Base-by-base conservation (phyloP, 2,329 filamentous ascomycete species). In the Sarocladium strictum region DNA sequence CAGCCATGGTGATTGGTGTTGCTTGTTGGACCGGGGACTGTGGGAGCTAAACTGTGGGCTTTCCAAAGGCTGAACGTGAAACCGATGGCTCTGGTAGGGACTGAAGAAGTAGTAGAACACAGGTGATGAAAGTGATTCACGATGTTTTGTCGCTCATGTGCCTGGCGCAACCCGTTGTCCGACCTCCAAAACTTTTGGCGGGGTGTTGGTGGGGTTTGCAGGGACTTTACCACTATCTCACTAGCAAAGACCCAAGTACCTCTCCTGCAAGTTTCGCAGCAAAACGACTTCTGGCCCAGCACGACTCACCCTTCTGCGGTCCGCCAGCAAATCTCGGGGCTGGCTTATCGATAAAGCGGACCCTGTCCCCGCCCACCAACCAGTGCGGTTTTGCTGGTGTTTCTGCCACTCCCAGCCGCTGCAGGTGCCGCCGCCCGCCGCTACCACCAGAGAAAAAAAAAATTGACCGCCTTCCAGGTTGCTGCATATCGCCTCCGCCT, bases 1-100 rank as follows among this genome's bases (percentile, higher is more conserved):
- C 64, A 54, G 68, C 57, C 55, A 73, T 61, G 74, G 77, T 78
- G 54, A 57, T 67, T 12, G 50, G 53, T 40, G 32, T 41, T 2
- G 52, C 7, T 26, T 54, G 12, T 38, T 38, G 6, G 29, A 12
- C 7, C 12, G 12, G 29, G 29, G n/a, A n/a, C n/a, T n/a, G n/a
- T n/a, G n/a, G n/a, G n/a, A n/a, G n/a, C n/a, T n/a, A n/a, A n/a
- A n/a, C n/a, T n/a, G n/a, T n/a, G n/a, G n/a, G n/a, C n/a, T n/a
- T n/a, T n/a, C n/a, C n/a, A n/a, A n/a, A n/a, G n/a, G n/a, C n/a
- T n/a, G n/a, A n/a, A n/a, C n/a, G n/a, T n/a, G n/a, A n/a, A n/a
- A n/a, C n/a, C n/a, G n/a, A n/a, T n/a, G n/a, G n/a, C n/a, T n/a
- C n/a, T 19, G 27, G 32, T 24, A 17, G 29, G 21, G 49, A 37